Conservation (phyloP, 179 eudicot genomes). For the Silene noctiflora region DNA sequence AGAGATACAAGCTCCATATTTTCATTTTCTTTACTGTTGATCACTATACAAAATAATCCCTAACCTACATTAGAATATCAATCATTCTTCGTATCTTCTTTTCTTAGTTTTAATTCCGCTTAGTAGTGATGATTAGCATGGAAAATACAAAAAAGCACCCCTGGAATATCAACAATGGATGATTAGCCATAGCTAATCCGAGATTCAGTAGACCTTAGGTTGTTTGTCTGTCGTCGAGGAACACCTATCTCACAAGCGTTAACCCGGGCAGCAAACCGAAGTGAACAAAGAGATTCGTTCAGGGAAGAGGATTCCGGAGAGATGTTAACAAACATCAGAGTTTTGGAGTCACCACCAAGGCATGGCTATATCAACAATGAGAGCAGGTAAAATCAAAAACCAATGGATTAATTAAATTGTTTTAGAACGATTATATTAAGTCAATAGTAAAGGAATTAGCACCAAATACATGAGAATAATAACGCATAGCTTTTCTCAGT, state of each 20-base stretch:
- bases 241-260: slow-evolving; percentile 94
- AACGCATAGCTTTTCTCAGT: too few species aligned
- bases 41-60: slow-evolving; percentile 38
- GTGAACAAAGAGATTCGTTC: slow-evolving; percentile 88
- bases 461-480: not conserved
- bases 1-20: slow-evolving; percentile 23
- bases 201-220: slow-evolving; percentile 51
- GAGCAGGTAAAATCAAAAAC: not conserved
- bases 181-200: slow-evolving; percentile 72
- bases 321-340: slow-evolving; percentile 85
- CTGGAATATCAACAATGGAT: not conserved
- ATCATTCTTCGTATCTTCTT: slow-evolving; percentile 11
- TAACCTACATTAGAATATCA: slow-evolving; percentile 32
- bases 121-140: slow-evolving; percentile 24
- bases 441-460: too few species aligned
- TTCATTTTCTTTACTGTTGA: slow-evolving; percentile 26
- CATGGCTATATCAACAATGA: slow-evolving; percentile 69
- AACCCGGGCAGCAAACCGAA: slow-evolving; percentile 87
- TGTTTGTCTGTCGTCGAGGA: slow-evolving; percentile 75
- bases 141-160: slow-evolving; percentile 26
- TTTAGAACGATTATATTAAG: not conserved
- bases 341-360: slow-evolving; percentile 96
- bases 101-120: slow-evolving; percentile 2
- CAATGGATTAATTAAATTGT: not conserved
- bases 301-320: slow-evolving; percentile 74